Conservation (phyloP, 768 basidiomycete genomes). For the Tulasnella sp. region DNA sequence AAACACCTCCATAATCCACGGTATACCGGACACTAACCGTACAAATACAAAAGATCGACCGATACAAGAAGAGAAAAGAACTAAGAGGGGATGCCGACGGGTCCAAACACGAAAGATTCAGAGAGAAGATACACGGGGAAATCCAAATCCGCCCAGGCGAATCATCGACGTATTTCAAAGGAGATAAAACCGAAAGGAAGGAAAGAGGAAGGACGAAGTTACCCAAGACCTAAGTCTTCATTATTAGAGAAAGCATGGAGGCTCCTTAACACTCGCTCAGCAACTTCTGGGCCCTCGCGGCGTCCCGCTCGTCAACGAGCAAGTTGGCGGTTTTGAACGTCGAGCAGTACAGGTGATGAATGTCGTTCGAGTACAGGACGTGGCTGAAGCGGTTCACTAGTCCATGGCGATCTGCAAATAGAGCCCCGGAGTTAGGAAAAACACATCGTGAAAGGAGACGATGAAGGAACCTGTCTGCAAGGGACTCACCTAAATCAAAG, state of each 20-base stretch:
- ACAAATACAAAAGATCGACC: no score
- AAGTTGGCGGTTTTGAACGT: constrained; percentile 78
- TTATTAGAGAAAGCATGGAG: neutral
- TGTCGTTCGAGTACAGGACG: constrained; percentile 56
- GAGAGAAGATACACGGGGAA: no score
- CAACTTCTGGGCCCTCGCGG: constrained; percentile 13
- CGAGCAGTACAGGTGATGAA: constrained; percentile 77
- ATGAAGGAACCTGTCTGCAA: neutral
- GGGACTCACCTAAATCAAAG: constrained; percentile 51
- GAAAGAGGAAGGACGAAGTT: no score
- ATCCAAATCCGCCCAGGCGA: no score
- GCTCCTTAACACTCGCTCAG: constrained; percentile 1
- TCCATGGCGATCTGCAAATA: constrained; percentile 53
- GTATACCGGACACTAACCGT: no score
- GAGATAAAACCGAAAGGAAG: no score
- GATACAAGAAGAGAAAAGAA: no score
- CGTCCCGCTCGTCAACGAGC: constrained; percentile 33
- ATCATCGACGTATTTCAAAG: no score
- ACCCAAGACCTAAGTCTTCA: neutral
- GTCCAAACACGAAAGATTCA: no score
- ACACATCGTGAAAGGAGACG: neutral
- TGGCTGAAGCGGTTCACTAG: constrained; percentile 67
- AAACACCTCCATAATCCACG: no score
- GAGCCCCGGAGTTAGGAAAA: neutral
- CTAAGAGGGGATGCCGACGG: no score